Base-by-base conservation (phyloP, 768 basidiomycete genomes). In the Cystobasidium ongulense region DNA sequence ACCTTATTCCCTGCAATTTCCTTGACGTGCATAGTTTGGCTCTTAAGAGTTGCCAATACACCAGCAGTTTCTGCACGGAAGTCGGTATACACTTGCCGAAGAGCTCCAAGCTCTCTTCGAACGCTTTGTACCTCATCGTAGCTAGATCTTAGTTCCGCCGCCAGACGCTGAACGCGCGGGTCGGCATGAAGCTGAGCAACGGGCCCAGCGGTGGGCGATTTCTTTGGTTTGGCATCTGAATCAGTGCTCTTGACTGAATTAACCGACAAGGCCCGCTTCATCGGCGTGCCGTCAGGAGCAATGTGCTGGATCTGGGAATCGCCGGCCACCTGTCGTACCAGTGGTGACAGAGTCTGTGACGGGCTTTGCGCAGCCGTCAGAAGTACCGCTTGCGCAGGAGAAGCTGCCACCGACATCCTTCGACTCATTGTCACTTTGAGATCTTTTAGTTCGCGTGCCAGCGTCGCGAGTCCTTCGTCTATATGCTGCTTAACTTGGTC, bases 401-500 rank as follows among this genome's bases (percentile, higher is more conserved):
- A 52, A 59, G 33, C 39, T 41, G 46, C 46, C n/a, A 50, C 46
- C 8, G 50, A 54, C 38, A 54, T 71, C 18, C 33, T 29, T 5
- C 54, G 21, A 36, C 53, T 71, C 52, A 98, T 87, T 1, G 85
- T 84, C 1, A 84, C 83, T 78, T 87, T 88, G 77, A 98, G 85
- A 50, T 98, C 94, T 77, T 92, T 92, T 81, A 97, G 86, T 74
- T 98, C 93, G 76, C 89, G 88, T 35, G 91, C 87, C 21, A 99
- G 83, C 0, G 83, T 83, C 0, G 90, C 88, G 75, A 99, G 94
- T 78, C 95, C 93, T 1, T 87, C 79, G 79, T 99, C 95, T 77
- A 99, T 94, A 80, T 99, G 95, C 79, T 97, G 92, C 80, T 95
- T 97, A 81, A 99, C 95, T 80, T 98, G 95, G 81, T 99, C 94